Conservation (phyloP, 768 basidiomycete species). For the Dioszegia aurantiaca region DNA sequence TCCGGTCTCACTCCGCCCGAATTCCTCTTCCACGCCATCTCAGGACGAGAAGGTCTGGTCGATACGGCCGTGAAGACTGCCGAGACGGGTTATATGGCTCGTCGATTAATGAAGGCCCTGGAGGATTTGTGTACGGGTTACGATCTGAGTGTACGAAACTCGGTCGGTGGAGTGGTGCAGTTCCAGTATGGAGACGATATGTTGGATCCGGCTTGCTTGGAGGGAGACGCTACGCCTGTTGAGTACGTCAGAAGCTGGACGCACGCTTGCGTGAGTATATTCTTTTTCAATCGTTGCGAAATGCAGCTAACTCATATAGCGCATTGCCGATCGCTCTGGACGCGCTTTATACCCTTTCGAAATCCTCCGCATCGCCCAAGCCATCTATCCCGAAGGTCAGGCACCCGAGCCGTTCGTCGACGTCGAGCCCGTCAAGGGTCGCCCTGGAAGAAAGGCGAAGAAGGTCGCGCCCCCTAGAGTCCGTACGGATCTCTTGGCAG, state of each 20-base stretch:
- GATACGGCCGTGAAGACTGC: slow-evolving; percentile 99
- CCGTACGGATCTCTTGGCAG: slow-evolving; percentile 17
- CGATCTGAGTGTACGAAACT: slow-evolving; percentile 91
- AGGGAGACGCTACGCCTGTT: slow-evolving; percentile 90
- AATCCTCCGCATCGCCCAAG: slow-evolving; percentile 64
- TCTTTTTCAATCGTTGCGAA: background rate
- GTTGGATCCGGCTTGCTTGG: slow-evolving; percentile 90
- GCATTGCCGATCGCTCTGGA: slow-evolving; percentile 62
- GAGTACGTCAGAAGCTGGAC: slow-evolving; percentile 83
- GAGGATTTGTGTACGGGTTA: slow-evolving; percentile 97
- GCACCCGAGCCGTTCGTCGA: background rate
- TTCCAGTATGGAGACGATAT: slow-evolving; percentile 97
- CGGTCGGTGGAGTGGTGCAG: slow-evolving; percentile 90
- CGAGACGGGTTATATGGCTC: slow-evolving; percentile 99
- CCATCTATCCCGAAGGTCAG: slow-evolving; percentile 37
- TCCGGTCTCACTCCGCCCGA: slow-evolving; percentile 87
- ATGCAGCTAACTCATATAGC: slow-evolving; percentile 55
- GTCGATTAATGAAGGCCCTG: slow-evolving; percentile 96
- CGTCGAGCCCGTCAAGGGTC: slow-evolving; percentile 49
- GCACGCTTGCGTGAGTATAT: slow-evolving; percentile 66
- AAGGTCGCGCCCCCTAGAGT: slow-evolving; percentile 56
- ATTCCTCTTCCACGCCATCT: slow-evolving; percentile 98
- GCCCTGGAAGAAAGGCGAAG: slow-evolving; percentile 38
- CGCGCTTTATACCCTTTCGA: slow-evolving; percentile 80
- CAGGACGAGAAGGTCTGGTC: slow-evolving; percentile 95